These are phyloP conservation scores for Penicillium sp. DNA, from an alignment of 2,329 filamentous ascomycete species.

Conservation along the genomic window DNA sequence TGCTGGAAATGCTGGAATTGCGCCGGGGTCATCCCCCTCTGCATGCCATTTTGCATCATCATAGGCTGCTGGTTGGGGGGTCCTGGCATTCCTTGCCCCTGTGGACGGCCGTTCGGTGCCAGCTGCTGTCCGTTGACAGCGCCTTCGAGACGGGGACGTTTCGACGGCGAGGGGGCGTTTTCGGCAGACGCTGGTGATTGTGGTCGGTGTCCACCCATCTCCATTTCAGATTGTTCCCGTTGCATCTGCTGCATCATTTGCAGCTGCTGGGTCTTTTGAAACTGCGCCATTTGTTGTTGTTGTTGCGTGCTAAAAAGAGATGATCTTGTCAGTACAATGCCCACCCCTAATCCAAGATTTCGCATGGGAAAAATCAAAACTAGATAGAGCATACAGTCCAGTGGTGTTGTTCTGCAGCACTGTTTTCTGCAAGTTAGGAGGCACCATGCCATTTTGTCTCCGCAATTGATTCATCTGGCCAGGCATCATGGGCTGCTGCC, in stretches of 20 bases:
- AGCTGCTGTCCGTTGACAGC: constrained; percentile 74
- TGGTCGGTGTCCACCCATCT: constrained; percentile 76
- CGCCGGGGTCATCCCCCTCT: constrained; percentile 67
- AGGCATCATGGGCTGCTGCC: constrained; percentile 63
- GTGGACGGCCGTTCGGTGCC: constrained; percentile 70
- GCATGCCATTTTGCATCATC: constrained; percentile 66
- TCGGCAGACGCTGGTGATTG: constrained; percentile 80
- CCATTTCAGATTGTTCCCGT: constrained; percentile 81
- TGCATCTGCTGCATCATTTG: constrained; percentile 78
- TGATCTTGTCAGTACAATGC: constrained; percentile 22
- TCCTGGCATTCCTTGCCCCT: constrained; percentile 68
- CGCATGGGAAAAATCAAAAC: constrained; percentile 2
- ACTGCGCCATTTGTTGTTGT: constrained; percentile 62
- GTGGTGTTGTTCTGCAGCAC: constrained; percentile 70
- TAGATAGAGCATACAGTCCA: constrained; percentile 38
- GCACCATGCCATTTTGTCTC: constrained; percentile 37
- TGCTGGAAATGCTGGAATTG: constrained; percentile 68
- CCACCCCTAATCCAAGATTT: constrained; percentile 3
- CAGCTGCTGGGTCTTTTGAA: constrained; percentile 58
- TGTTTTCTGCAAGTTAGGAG: constrained; percentile 61
- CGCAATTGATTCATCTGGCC: constrained; percentile 58
- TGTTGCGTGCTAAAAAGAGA: constrained; percentile 55
- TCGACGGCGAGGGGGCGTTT: constrained; percentile 88
- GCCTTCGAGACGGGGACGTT: constrained; percentile 77
- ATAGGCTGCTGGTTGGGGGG: constrained; percentile 59